Conservation (phyloP, 768 basidiomycete species). For the Russula sp. region DNA sequence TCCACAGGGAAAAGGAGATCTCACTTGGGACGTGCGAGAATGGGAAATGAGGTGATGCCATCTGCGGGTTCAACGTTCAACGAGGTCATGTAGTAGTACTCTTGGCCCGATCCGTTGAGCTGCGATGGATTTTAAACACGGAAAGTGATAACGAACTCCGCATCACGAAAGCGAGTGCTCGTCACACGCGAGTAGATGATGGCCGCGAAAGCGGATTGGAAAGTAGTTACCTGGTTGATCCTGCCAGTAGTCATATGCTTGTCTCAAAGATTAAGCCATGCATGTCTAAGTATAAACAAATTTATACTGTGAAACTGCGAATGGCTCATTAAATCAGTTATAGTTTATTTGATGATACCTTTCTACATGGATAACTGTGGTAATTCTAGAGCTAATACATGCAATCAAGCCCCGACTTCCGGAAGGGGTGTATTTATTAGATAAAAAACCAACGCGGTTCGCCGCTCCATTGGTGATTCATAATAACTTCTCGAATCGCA, state of each 20-base stretch:
- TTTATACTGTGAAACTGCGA: conserved; percentile 76
- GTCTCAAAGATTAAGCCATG: conserved; percentile 83
- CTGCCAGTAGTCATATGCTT: conserved; percentile 84
- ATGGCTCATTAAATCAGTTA: conserved; percentile 84
- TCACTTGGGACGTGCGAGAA: conserved; percentile 46
- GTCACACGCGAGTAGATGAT: conserved; percentile 28
- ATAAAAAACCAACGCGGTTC: conserved; percentile 69
- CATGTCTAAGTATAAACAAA: conserved; percentile 63
- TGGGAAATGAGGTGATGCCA: conserved; percentile 45
- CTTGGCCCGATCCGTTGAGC: background rate
- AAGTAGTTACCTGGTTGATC: conserved; percentile 80
- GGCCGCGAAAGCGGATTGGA: conserved; percentile 45
- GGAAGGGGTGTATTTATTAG: conserved; percentile 40
- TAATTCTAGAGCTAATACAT: conserved; percentile 72
- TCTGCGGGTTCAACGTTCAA: conserved; percentile 27
- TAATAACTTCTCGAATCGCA: conserved; percentile 72
- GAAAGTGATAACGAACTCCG: conserved; percentile 4
- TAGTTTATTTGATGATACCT: conserved; percentile 76
- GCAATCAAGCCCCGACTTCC: conserved; percentile 27
- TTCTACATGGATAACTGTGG: conserved; percentile 78
- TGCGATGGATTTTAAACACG: background rate
- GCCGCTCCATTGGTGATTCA: conserved; percentile 68
- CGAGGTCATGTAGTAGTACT: conserved; percentile 12
- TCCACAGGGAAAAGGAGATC: conserved; percentile 34
- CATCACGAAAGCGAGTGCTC: conserved; percentile 30